These are phyloP conservation scores for Stramenopiles sp. DNA, from an alignment of 352 stramenopile species.

Conservation along the genomic window DNA sequence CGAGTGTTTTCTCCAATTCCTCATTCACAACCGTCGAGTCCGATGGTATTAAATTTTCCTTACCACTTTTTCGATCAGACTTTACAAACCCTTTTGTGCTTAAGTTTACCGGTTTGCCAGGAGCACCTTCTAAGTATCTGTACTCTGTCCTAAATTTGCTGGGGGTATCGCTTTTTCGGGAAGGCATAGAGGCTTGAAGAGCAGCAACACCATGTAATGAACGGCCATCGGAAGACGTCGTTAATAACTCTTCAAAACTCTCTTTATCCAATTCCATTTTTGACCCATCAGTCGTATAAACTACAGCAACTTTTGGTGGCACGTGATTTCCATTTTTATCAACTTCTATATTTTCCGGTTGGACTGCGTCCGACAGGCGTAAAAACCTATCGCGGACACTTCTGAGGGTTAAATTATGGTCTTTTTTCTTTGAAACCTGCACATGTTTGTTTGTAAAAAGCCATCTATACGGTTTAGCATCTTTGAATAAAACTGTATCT, in stretches of 20 bases:
- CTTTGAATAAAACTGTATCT: too few species aligned
- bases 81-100: neutral
- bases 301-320: too few species aligned
- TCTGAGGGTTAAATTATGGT: too few species aligned
- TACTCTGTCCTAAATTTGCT: neutral
- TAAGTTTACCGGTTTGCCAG: neutral
- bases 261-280: too few species aligned
- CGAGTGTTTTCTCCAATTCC: neutral
- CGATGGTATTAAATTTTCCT: neutral
- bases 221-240: neutral
- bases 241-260: neutral
- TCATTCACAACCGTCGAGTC: neutral
- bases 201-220: neutral
- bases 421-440: too few species aligned
- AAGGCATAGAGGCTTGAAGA: neutral
- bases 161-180: neutral
- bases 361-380: too few species aligned
- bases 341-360: too few species aligned
- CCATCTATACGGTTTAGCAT: too few species aligned
- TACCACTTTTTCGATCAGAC: neutral
- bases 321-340: too few species aligned
- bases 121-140: neutral
- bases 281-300: too few species aligned
- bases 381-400: too few species aligned
- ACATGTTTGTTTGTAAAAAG: too few species aligned